These are phyloP conservation scores for Collybia sordida DNA, from an alignment of 768 basidiomycete genomes.

Conservation along the genomic window DNA sequence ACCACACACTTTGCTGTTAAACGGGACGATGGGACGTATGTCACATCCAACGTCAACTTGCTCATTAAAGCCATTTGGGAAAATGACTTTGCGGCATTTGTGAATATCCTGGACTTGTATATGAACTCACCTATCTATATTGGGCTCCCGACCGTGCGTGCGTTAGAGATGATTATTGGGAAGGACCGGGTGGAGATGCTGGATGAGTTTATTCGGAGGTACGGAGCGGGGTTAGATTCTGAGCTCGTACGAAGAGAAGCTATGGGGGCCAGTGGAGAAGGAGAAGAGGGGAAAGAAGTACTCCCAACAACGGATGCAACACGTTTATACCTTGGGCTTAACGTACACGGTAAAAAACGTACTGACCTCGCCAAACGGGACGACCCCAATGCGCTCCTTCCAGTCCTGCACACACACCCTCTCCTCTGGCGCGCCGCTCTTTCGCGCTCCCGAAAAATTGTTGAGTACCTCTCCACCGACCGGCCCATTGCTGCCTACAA, in stretches of 20 bases:
- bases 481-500: constrained; percentile 50
- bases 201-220: constrained; percentile 56
- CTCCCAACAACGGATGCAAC: constrained; percentile 33
- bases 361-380: constrained; percentile 49
- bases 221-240: constrained; percentile 40
- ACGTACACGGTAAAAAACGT: constrained; percentile 62
- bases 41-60: constrained; percentile 11
- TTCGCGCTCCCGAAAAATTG: constrained; percentile 26
- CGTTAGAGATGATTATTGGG: constrained; percentile 29
- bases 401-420: constrained; percentile 15
- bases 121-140: constrained; percentile 29
- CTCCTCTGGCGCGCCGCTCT: constrained; percentile 46
- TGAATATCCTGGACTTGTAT: constrained; percentile 44
- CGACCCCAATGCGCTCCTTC: constrained; percentile 43
- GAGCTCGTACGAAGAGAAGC: constrained; percentile 19
- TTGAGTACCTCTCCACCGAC: constrained; percentile 48
- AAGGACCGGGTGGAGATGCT: constrained; percentile 50
- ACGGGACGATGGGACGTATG: constrained; percentile 3
- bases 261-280: too few species aligned
- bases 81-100: constrained; percentile 51
- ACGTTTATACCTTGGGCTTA: constrained; percentile 55
- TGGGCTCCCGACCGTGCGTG: constrained; percentile 17
- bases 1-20: neutral
- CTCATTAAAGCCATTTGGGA: constrained; percentile 38
- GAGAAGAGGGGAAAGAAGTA: constrained; percentile 22